A percentile compares a stretch with the other conserved stretches of the same genome.
phyloP scores from a whole-genome alignment of 371 early-diverging fungal species.

The Mycotypha africana region DNA sequence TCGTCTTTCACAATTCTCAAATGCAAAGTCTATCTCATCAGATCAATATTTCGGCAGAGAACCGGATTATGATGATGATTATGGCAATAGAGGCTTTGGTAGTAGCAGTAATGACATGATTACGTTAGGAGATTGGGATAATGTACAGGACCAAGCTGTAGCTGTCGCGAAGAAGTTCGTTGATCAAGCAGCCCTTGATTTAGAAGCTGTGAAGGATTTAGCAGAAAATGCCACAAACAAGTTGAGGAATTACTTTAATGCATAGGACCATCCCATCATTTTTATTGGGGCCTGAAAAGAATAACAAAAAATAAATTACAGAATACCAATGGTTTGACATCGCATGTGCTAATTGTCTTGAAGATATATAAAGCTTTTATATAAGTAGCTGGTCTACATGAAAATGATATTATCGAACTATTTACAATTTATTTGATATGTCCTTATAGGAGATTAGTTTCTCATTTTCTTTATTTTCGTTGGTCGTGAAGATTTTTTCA shows the following conservation, averaged over 20 bases:
- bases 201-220: slow-evolving; percentile 65
- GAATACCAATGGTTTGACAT: too few relatives aligned
- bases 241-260: slow-evolving; percentile 23
- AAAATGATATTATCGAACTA: too few relatives aligned
- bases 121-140: slow-evolving; percentile 37
- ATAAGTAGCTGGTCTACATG: too few relatives aligned
- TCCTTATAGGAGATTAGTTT: too few relatives aligned
- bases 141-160: slow-evolving; percentile 52
- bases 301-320: too few relatives aligned
- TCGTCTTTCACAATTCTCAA: slow-evolving; percentile 67
- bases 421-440: too few relatives aligned
- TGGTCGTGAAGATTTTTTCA: too few relatives aligned
- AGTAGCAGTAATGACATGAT: slow-evolving; percentile 3
- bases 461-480: too few relatives aligned
- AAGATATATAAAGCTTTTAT: too few relatives aligned
- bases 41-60: slow-evolving; percentile 80
- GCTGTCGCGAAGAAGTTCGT: slow-evolving; percentile 67
- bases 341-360: too few relatives aligned
- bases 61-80: slow-evolving; percentile 31
- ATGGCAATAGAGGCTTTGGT: not conserved
- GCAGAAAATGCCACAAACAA: slow-evolving; percentile 57
- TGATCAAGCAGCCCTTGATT: slow-evolving; percentile 70
- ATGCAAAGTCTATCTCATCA: slow-evolving; percentile 72
- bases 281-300: too few relatives aligned
- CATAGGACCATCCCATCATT: too few relatives aligned